Base-by-base conservation (phyloP, 2,329 filamentous ascomycete genomes). In the Davidsoniella neocaledoniae region DNA sequence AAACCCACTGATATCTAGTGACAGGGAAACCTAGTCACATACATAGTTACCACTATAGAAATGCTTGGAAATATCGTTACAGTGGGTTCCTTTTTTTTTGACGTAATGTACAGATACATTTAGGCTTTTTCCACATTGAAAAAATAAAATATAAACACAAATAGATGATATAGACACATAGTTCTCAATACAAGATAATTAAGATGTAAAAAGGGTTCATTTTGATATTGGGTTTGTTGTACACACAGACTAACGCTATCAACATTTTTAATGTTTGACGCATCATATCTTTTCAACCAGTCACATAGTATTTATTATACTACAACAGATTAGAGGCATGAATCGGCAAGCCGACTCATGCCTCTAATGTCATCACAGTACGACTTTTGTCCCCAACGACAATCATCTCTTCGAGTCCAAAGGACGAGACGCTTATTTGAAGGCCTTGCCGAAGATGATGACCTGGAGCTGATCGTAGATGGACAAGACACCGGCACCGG, bases 381-480 rank as follows among this genome's bases (percentile, higher is more conserved):
- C 26, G 26, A 29, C 26, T 29, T 29, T 29, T 29, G 10, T 29
- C 26, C 26, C 26, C 12, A 19, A 47, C 14, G 12, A 16, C 19
- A 16, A 10, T 25, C 26, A 5, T 33, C 43, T 26, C 41, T 26
- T 10, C 9, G 19, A 33, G 21, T 17, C n/a, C 43, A 4, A 36
- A 33, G 37, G 46, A 60, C 67, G 68, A 60, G 68, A 71, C 60
- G 68, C 70, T 58, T 70, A 69, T 65, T 93, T 94, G 88, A 88
- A 98, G 78, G 87, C 86, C 88, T 98, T 96, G 72, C 91, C 91
- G 86, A 98, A 98, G 73, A 98, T 74, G 71, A 98, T 73, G 70
- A 98, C 81, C 84, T 98, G 91, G 71, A 86, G 86, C 81, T 96
- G 90, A 72, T 98, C 91, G 77, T 98, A 98, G 86, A 98, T 95